Base-by-base conservation (phyloP, 2,329 filamentous ascomycete species). In the Fonsecaea monophora region DNA sequence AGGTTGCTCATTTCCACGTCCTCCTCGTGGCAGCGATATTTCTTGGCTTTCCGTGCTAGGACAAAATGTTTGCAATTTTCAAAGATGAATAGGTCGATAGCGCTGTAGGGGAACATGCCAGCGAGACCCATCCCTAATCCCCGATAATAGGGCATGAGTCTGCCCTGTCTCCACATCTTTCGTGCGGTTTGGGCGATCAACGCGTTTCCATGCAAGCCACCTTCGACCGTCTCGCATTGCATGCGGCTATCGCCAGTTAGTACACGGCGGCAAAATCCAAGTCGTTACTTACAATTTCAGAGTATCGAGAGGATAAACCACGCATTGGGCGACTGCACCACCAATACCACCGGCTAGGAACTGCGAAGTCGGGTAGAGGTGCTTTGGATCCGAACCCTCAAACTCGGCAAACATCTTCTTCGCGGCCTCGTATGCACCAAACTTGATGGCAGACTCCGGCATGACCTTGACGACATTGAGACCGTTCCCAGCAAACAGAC, bases 381-480 rank as follows among this genome's bases (percentile, higher is more conserved):
- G 84, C 69, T 87, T 89, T 0, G 92, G 86, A 77, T 98, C 92
- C 70, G 89, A 86, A 6, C 95, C 95, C 83, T 98, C 95, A 59
- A 97, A 80, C 67, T 87, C 89, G 57, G 94, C 92, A 68, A 98
- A 87, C 3, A 90, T 87, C 69, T 92, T 89, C 83, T 98, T 99
- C 8, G 93, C 90, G 60, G 92, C 93, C 86, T 99, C 95, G 76
- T 97, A 99, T 21, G 94, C 94, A 67, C 95, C 95, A 77, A 99
- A 99, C 79, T 97, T 96, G 77, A 99, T 97, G 32, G 95, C 94
- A 34, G 94, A 97, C 81, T 99, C 95, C 0, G 95, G 95, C 92
- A 98, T 97, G 68, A 99, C 95, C 79, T 99, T 99, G 75, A 97
- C 79, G 2, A 99, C 93, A 73, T 99, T 99, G 73, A 99, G 83